Percentiles rank a stretch among this genome's conserved stretches.
These are phyloP conservation scores for Crucibulum laeve DNA, from an alignment of 768 basidiomycete species.

Conservation along the genomic window DNA sequence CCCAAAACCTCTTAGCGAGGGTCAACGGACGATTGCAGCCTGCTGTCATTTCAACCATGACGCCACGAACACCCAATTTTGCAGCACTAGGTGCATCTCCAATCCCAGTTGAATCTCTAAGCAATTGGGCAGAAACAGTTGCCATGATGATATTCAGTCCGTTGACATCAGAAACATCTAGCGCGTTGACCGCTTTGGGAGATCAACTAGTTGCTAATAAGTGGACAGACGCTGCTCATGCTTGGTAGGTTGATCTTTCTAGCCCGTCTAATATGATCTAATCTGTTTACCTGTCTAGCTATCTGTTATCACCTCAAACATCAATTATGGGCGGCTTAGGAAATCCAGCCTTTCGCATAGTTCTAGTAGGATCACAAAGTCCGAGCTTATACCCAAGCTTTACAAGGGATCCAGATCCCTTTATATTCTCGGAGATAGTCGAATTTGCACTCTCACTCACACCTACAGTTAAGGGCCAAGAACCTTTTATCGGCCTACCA, in stretches of 20 bases:
- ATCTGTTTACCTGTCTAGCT: slow-evolving; percentile 41
- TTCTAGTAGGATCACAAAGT: slow-evolving; percentile 67
- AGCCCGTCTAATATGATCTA: slow-evolving; percentile 1
- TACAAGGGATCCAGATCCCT: slow-evolving; percentile 64
- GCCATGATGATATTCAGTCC: slow-evolving; percentile 80
- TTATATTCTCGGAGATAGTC: slow-evolving; percentile 84
- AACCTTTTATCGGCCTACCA: slow-evolving; percentile 75
- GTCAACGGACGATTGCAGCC: slow-evolving; percentile 34
- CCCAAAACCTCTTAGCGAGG: slow-evolving; percentile 48
- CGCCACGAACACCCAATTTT: slow-evolving; percentile 67
- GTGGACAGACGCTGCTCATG: slow-evolving; percentile 84
- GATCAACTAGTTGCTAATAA: slow-evolving; percentile 72
- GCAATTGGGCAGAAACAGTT: slow-evolving; percentile 81
- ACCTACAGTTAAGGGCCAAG: slow-evolving; percentile 78
- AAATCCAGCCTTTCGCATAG: slow-evolving; percentile 59
- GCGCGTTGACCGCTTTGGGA: slow-evolving; percentile 79
- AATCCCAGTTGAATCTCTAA: slow-evolving; percentile 60
- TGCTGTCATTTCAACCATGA: slow-evolving; percentile 29
- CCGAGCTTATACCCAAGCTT: slow-evolving; percentile 48
- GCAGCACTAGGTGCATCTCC: slow-evolving; percentile 33
- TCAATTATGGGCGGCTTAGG: slow-evolving; percentile 70
- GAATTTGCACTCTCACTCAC: slow-evolving; percentile 86
- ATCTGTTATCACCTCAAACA: slow-evolving; percentile 82
- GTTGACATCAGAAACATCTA: slow-evolving; percentile 61
- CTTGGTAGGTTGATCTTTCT: slow-evolving; percentile 56